A percentile compares a stretch with the other conserved stretches of the same genome.
Evolutionary conservation across 345 rosid species (phyloP).

Genomic region (Salix purpurea): DNA sequence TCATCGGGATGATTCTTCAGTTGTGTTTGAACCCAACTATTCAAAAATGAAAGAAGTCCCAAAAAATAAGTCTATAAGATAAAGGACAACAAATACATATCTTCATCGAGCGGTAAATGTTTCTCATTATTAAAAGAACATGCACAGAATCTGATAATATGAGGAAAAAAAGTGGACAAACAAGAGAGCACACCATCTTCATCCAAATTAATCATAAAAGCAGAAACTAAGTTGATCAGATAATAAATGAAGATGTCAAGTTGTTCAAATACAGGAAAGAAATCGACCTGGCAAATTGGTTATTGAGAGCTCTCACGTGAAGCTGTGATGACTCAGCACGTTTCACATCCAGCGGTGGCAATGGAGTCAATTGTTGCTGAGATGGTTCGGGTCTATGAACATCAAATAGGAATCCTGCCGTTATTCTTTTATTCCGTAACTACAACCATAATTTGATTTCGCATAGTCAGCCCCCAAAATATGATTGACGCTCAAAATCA

Average conservation of each 20-base stretch:
- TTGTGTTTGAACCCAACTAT: conserved; percentile 93
- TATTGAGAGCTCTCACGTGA: conserved; percentile 90
- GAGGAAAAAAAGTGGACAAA: background rate
- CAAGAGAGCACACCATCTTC: background rate
- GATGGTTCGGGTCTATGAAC: conserved; percentile 48
- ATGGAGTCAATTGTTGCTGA: conserved; percentile 32
- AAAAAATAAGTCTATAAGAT: background rate
- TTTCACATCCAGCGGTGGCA: conserved; percentile 42
- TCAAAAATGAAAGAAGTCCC: conserved; percentile 10
- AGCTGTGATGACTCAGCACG: conserved; percentile 68
- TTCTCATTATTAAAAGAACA: background rate
- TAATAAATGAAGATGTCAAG: background rate
- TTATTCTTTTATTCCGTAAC: conserved; percentile 62
- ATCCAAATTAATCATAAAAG: background rate
- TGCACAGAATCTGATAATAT: background rate
- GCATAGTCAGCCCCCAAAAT: conserved; percentile 8
- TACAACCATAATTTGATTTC: conserved; percentile 29
- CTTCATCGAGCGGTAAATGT: background rate
- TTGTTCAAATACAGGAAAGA: background rate
- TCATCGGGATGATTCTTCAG: conserved; percentile 92
- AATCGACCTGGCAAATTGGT: conserved; percentile 81
- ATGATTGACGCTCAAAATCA: background rate
- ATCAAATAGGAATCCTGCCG: conserved; percentile 56
- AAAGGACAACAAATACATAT: background rate
- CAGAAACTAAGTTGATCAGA: background rate